phyloP scores from a whole-genome alignment of 2,329 filamentous ascomycete species.

The Talaromyces albobiverticillius region DNA sequence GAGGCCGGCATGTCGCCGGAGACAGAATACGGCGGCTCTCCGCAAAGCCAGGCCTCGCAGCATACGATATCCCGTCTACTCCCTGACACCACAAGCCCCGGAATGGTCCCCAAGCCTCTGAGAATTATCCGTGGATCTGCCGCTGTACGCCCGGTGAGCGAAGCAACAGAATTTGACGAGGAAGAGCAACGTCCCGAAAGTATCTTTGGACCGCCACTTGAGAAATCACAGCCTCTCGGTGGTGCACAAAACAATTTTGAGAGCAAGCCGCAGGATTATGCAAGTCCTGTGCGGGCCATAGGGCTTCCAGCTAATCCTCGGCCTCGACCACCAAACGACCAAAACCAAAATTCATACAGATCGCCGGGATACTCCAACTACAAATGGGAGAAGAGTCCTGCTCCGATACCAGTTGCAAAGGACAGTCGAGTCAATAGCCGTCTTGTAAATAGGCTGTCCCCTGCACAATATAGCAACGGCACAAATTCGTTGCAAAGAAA shows the following conservation, averaged over 20 bases:
- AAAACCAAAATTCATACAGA: slow-evolving; percentile 9
- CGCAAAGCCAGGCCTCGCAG: slow-evolving; percentile 32
- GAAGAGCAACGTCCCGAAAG: slow-evolving; percentile 24
- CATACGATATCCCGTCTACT: slow-evolving; percentile 37
- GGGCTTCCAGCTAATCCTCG: slow-evolving; percentile 36
- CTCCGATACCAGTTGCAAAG: not conserved
- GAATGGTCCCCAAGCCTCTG: slow-evolving; percentile 37
- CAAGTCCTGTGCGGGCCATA: slow-evolving; percentile 10
- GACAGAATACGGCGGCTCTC: slow-evolving; percentile 27
- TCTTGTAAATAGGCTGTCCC: not conserved
- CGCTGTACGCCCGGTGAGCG: slow-evolving; percentile 26
- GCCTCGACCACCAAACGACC: slow-evolving; percentile 21
- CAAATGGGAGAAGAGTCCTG: slow-evolving; percentile 11
- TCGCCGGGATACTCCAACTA: not conserved
- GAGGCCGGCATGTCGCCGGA: slow-evolving; percentile 18
- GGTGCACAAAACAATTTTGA: slow-evolving; percentile 1
- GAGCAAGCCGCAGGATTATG: slow-evolving; percentile 2
- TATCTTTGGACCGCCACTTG: slow-evolving; percentile 17
- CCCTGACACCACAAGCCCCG: slow-evolving; percentile 28
- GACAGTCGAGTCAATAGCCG: not conserved
- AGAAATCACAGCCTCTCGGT: slow-evolving; percentile 2
- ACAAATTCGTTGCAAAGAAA: slow-evolving; percentile 8
- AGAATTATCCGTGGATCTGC: slow-evolving; percentile 25
- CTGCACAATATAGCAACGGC: not conserved
- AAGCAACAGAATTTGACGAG: slow-evolving; percentile 38